phyloP scores from a whole-genome alignment of 768 basidiomycete genomes.

The Obba rivulosa region DNA sequence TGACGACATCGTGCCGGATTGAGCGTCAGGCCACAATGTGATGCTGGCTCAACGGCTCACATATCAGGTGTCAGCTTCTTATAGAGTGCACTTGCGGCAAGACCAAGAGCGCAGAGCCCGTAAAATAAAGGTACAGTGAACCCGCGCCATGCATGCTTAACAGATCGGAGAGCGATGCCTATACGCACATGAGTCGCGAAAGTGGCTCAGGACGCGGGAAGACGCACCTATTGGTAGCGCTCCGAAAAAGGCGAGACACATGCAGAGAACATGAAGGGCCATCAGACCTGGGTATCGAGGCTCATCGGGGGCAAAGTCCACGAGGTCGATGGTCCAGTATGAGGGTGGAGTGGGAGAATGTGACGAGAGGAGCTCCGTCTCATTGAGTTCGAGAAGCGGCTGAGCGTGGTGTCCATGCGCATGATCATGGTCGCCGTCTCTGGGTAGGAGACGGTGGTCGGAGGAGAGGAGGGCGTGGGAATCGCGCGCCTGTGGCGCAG shows the following conservation, averaged over 20 bases:
- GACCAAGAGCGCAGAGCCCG: conserved; percentile 53
- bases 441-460: conserved; percentile 10
- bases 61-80: conserved; percentile 77
- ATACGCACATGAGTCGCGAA: conserved; percentile 8
- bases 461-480: not conserved
- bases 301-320: conserved; percentile 38
- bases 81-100: conserved; percentile 66
- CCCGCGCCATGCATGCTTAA: conserved; percentile 61
- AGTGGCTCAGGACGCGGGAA: not conserved
- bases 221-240: conserved; percentile 72
- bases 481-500: conserved; percentile 21
- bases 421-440: conserved; percentile 36
- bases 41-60: conserved; percentile 37
- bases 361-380: conserved; percentile 59
- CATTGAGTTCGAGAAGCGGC: conserved; percentile 64
- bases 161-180: conserved; percentile 81
- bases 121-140: conserved; percentile 62
- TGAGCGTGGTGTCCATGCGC: conserved; percentile 39
- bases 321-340: conserved; percentile 78
- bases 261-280: conserved; percentile 64
- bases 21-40: conserved; percentile 3
- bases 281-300: conserved; percentile 65
- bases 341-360: conserved; percentile 74
- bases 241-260: conserved; percentile 78
- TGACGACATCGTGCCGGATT: conserved; percentile 4